Evolutionary conservation across 2,329 filamentous ascomycete genomes (phyloP).

Genomic region (Phialophora tarda): DNA sequence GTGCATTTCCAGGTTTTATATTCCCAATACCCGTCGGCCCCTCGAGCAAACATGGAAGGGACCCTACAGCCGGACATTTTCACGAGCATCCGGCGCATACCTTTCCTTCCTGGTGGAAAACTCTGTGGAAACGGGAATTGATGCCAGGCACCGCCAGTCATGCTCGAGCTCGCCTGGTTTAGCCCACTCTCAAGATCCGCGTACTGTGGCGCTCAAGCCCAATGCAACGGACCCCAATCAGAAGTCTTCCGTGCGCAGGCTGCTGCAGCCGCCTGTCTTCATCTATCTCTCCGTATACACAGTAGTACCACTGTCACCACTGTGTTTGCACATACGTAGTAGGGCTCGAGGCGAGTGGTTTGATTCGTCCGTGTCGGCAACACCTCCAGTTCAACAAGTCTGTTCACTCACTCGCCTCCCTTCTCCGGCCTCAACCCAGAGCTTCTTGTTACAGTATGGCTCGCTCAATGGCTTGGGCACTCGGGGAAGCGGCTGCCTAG

Average conservation of each 20-base stretch:
- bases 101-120: not conserved
- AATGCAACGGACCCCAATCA: conserved; percentile 8
- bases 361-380: not conserved
- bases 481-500: conserved; percentile 17
- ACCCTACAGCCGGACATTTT: conserved; percentile 1
- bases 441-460: not conserved
- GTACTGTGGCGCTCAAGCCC: conserved; percentile 9
- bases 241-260: not conserved
- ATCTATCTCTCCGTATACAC: not conserved
- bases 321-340: not conserved
- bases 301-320: not conserved
- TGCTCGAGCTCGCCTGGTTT: conserved; percentile 9
- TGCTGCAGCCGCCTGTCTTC: conserved; percentile 9
- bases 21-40: not conserved
- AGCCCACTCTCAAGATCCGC: not conserved
- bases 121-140: not conserved
- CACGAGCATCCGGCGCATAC: conserved; percentile 8
- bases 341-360: not conserved
- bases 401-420: not conserved
- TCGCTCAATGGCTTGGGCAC: not conserved
- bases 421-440: not conserved
- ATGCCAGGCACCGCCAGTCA: not conserved
- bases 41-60: not conserved
- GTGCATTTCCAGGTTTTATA: conserved; percentile 6
- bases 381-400: not conserved